phyloP scores from a whole-genome alignment of 2,329 filamentous ascomycete species.

The Purpureocillium takamizusanense region DNA sequence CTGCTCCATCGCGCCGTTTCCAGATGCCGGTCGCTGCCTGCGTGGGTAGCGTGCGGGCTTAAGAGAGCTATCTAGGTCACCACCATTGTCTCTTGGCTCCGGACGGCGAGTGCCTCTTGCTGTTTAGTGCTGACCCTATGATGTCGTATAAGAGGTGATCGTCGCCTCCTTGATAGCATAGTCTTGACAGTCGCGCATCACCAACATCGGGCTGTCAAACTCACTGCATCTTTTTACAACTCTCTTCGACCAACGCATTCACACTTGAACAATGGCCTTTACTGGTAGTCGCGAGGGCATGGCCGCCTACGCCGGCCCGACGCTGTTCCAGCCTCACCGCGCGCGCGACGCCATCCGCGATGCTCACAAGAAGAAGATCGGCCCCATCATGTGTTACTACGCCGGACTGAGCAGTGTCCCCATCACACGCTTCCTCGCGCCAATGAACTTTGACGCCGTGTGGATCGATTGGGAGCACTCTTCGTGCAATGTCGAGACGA shows the following conservation, averaged over 20 bases:
- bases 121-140: too few species aligned
- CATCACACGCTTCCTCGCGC: constrained; percentile 29
- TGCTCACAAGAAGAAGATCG: constrained; percentile 34
- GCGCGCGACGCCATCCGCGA: constrained; percentile 35
- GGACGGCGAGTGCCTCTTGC: too few species aligned
- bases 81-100: too few species aligned
- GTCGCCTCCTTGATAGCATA: too few species aligned
- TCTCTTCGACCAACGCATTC: background rate
- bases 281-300: constrained; percentile 20
- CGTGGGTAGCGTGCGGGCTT: too few species aligned
- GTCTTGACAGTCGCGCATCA: too few species aligned
- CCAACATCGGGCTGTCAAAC: too few species aligned
- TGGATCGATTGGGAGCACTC: constrained; percentile 41
- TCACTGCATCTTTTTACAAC: too few species aligned
- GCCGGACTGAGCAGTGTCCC: constrained; percentile 28
- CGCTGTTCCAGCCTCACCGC: constrained; percentile 36
- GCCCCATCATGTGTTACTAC: constrained; percentile 32
- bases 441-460: constrained; percentile 31
- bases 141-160: too few species aligned
- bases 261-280: background rate
- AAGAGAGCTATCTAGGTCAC: too few species aligned
- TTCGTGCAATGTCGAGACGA: constrained; percentile 36
- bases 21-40: too few species aligned
- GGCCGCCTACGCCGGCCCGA: constrained; percentile 31
- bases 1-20: too few species aligned